Base-by-base conservation (phyloP, 2,329 filamentous ascomycete species). In the Cadophora luteo-olivacea region DNA sequence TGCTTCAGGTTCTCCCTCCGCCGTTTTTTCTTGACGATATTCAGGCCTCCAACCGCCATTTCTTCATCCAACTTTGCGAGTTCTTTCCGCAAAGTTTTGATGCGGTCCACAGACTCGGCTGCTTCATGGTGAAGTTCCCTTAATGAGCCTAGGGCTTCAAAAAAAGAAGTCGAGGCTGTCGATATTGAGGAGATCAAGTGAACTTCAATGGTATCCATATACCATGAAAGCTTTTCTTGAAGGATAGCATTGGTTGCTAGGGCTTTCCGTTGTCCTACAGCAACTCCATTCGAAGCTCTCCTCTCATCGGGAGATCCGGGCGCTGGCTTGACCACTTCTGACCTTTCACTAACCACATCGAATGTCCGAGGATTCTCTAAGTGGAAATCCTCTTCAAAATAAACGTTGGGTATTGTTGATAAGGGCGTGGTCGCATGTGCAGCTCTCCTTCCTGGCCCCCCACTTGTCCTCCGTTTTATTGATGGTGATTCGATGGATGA, bases 121-220 rank as follows among this genome's bases (percentile, higher is more conserved):
- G 96, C 94, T 79, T 99, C 96, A 0, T 91, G 91, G 78, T 99
- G 95, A 12, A 99, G 83, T 77, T 97, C 93, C 72, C 93, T 91
- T 41, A 99, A 83, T 0, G 94, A 97, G 0, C 96, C 95, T 0
- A 99, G 83, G 0, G 96, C 96, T 0, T 94, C 94, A 76, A 99
- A 99, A 80, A 99, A 99, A 0, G 95, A 97, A 0, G 93, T 94
- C 0, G 96, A 98, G 0, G 96, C 96, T 0, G 92, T 94, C 2
- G 95, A 98, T 71, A 99, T 99, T 0, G 94, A 97, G 38, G 93
- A 93, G 74, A 99, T 97, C 8, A 99, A 84, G 78, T 99, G 96
- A 65, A 99, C 93, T 78, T 99, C 96, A 25, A 99, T 94, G 0
- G 96, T 99, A 78, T 99, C 96, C 94, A 99, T 97, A 79, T 99